Base-by-base conservation (phyloP, 176 grass and related monocot species). In the Oryza meridionalis region DNA sequence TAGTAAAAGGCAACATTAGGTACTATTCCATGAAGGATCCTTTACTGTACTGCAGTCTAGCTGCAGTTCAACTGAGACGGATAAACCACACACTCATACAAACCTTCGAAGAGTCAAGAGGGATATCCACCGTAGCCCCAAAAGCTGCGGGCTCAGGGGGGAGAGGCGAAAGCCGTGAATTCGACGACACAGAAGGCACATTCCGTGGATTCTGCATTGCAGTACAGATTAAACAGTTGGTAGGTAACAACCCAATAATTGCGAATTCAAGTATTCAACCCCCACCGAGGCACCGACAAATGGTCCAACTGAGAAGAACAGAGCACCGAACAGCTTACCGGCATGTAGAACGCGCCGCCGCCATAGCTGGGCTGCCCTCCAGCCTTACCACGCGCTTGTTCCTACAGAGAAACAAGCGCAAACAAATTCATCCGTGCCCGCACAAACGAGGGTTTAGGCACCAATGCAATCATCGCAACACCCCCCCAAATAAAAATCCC, bases 141-240 rank as follows among this genome's bases (percentile, higher is more conserved):
- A 99, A 99, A 86, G 86, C 90, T 29, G 91, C 97, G 3, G 97
- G 93, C 73, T 99, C 93, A 5, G 91, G 93, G 76, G 93, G 88
- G 61, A 99, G 89, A 3, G 97, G 97, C 38, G 91, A 96, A 67
- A 99, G 97, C 49, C 90, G 84, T 11, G 93, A 92, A 90, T 96
- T 99, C 15, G 96, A 86, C 15, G 96, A 86, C 6, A 83, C 86
- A 0, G 93, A 88, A 61, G 91, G 73, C 49, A 92, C 88, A 65
- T 83, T 96, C 66, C 89, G 81, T 27, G 93, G 87, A 81, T 96
- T 90, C 91, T 99, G 81, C 46, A 86, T 80, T 70, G 25, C 22
- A 81, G 19, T 50, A 69, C 5, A 75, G 65, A 76, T n/a, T 22
- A 37, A 25, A 55, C 29, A 46, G 11, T 13, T 13, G 33, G 8